Evolutionary conservation across 441 rosid genomes (phyloP).

Genomic region (Rhodomyrtus psidioides): DNA sequence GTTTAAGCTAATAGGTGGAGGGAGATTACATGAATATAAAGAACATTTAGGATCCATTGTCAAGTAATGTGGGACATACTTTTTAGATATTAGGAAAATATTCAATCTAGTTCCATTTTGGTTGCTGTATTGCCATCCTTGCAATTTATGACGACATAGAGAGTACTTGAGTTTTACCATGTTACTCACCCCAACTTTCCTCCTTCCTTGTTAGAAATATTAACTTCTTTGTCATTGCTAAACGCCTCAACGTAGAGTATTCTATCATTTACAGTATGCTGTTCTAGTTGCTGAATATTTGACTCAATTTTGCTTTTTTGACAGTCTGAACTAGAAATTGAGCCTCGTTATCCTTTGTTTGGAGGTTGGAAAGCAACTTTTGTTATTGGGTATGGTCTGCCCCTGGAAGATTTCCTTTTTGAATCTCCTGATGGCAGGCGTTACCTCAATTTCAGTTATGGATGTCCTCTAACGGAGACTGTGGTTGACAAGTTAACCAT

Average conservation of each 20-base stretch:
- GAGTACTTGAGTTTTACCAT: neutral
- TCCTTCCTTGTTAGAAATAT: neutral
- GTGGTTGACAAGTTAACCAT: slow-evolving; percentile 82
- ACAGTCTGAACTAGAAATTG: slow-evolving; percentile 96
- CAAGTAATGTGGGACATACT: too few relatives aligned
- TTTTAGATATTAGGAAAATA: neutral
- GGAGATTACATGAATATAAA: too few relatives aligned
- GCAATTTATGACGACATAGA: neutral
- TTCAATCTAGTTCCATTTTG: neutral
- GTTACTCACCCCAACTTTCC: neutral
- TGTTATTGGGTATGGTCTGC: slow-evolving; percentile 84
- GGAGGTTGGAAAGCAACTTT: slow-evolving; percentile 99
- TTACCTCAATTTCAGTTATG: slow-evolving; percentile 91
- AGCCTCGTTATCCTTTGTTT: slow-evolving; percentile 94
- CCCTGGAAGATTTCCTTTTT: slow-evolving; percentile 82
- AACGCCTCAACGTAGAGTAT: neutral
- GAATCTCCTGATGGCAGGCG: slow-evolving; percentile 85
- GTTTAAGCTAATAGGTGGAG: too few relatives aligned
- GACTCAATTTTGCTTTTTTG: slow-evolving; percentile 14
- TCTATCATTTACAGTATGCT: neutral
- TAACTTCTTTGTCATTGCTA: neutral
- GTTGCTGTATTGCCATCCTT: neutral
- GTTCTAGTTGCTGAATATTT: neutral
- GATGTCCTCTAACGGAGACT: slow-evolving; percentile 85
- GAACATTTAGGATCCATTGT: too few relatives aligned